Evolutionary conservation across 2,329 filamentous ascomycete genomes (phyloP), one percentile per base, ranked within the genome.

Genomic region (Myriosclerotinia duriaeana): DNA sequence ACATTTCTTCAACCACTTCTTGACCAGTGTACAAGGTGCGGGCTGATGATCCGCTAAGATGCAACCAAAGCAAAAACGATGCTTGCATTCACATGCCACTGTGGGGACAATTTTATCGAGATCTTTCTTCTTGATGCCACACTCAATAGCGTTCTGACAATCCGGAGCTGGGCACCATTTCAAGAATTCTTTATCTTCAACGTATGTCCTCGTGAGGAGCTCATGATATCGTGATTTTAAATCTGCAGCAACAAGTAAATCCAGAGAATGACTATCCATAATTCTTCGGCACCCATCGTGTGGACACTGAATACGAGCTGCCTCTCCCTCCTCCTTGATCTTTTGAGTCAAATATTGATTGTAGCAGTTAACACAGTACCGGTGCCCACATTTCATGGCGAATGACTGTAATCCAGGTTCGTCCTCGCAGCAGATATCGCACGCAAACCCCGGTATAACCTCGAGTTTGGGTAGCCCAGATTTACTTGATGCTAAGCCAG

Each of bases 111-210:
- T 85, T 72, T 85, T 89, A 72, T 87, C 85, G 26, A 99, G 83
- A 66, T 97, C 93, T 76, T 92, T 93, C 80, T 90, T 89, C 80
- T 96, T 97, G 67, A 98, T 85, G 0, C 81, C 82, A 74, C 95
- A 99, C 75, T 98, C 91, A 56, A 99, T 82, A 15, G 94, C 95
- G 75, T 95, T 98, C 73, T 91, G 87, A 78, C 95, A 99, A 77
- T 99, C 94, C n/a, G 95, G 95, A 1, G 94, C 94, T 0, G 95
- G 95, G 77, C 95, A 99, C 95, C 95, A 99, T 78, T 96, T 97
- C 68, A 98, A 86, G 66, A 89, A 90, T 66, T 97, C 93, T 79
- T 93, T 97, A 78, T 99, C 94, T 78, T 99, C 95, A 68, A 99
- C 95, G 75, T 97, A 99, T 8, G 93, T 97, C 72, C 95, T 85